These are phyloP conservation scores for Phytophthora agathidicida DNA, from an alignment of 352 stramenopile species.

Conservation along the genomic window DNA sequence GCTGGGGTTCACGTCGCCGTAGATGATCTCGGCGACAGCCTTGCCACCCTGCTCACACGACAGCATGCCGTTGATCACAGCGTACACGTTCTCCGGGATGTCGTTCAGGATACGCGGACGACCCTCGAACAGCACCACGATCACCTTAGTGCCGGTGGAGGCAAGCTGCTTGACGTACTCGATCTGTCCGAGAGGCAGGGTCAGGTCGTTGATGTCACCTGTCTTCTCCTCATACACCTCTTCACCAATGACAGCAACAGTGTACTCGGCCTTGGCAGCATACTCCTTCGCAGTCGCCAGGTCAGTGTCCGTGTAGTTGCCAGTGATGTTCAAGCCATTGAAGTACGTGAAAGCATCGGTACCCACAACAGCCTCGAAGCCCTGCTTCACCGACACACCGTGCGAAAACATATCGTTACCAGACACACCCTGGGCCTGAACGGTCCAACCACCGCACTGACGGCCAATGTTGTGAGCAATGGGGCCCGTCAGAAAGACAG, in stretches of 20 bases:
- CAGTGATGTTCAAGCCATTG: conserved; percentile 49
- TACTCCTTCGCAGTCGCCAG: too few relatives aligned
- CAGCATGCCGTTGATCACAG: conserved; percentile 71
- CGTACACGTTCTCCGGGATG: conserved; percentile 49
- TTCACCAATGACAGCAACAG: too few relatives aligned
- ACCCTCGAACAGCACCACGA: conserved; percentile 68
- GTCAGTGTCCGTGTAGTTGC: too few relatives aligned
- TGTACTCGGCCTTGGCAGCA: too few relatives aligned
- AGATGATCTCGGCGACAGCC: conserved; percentile 80
- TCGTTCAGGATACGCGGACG: conserved; percentile 65
- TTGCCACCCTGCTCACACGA: conserved; percentile 71
- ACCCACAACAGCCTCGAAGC: conserved; percentile 26
- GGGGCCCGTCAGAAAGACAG: conserved; percentile 21
- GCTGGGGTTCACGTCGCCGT: conserved; percentile 9
- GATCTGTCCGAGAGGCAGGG: conserved; percentile 34
- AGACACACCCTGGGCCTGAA: conserved; percentile 69
- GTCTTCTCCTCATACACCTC: conserved; percentile 62
- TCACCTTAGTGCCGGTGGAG: conserved; percentile 58
- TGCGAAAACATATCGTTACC: conserved; percentile 44
- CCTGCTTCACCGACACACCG: conserved; percentile 47
- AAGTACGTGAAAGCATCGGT: conserved; percentile 33
- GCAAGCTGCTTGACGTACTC: conserved; percentile 64
- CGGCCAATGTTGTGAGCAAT: conserved; percentile 50
- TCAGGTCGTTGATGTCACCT: conserved; percentile 72
- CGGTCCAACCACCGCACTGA: conserved; percentile 65